Percentiles rank a stretch among this genome's conserved stretches.
phyloP scores from a whole-genome alignment of 768 basidiomycete genomes.

The Lanmaoa rubissima region DNA sequence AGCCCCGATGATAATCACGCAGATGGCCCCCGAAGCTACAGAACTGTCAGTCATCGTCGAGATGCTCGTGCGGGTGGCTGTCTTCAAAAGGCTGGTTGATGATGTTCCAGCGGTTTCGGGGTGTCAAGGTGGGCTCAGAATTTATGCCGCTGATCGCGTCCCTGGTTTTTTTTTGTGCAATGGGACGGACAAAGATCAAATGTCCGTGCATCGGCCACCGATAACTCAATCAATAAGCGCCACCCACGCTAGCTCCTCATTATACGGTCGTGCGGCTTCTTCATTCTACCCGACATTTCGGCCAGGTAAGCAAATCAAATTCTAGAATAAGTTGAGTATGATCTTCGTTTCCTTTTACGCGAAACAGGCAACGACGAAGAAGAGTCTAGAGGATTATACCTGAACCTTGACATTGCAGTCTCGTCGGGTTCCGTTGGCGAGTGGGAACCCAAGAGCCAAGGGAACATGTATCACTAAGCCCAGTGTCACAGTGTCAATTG shows the following conservation, averaged over 20 bases:
- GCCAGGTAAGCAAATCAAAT: not conserved
- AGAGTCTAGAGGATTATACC: not conserved
- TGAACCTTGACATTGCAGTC: not conserved
- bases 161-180: not conserved
- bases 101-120: not conserved
- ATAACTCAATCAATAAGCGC: not conserved
- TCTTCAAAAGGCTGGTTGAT: not conserved
- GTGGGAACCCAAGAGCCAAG: not conserved
- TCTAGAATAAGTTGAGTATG: not conserved
- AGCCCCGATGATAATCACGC: constrained; percentile 24
- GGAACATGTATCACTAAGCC: not conserved
- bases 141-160: not conserved
- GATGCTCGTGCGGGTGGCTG: not conserved
- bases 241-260: not conserved
- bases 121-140: not conserved
- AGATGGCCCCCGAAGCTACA: not conserved
- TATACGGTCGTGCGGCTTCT: not conserved
- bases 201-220: not conserved
- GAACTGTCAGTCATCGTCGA: not conserved
- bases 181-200: not conserved
- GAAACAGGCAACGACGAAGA: not conserved
- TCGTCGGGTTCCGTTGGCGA: not conserved
- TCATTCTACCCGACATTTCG: no score
- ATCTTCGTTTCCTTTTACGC: not conserved
- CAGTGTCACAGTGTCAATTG: not conserved